phyloP scores from a whole-genome alignment of 257 asterid species.

The Knoxia roxburghii region DNA sequence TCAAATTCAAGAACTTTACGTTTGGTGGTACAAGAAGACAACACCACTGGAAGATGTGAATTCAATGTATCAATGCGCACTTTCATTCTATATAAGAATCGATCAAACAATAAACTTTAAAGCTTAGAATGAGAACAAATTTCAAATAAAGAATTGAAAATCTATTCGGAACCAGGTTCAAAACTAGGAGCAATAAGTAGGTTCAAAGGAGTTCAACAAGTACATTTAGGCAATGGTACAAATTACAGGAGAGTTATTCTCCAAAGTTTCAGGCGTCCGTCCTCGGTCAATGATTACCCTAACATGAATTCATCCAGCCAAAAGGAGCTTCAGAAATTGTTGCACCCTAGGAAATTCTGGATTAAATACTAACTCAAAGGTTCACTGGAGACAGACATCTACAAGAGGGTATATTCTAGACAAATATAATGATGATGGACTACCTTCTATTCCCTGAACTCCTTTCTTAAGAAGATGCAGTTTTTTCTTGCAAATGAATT shows the following conservation, averaged over 20 bases:
- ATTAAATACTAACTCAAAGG: not conserved
- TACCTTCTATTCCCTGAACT: not conserved
- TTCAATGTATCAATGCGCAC: too few relatives aligned
- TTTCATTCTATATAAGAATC: not conserved
- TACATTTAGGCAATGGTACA: not conserved
- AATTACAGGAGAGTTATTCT: not conserved
- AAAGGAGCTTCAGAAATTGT: not conserved
- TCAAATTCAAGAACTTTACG: not conserved
- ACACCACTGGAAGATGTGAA: not conserved
- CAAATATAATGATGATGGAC: not conserved
- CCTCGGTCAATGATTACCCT: not conserved
- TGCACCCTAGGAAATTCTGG: not conserved
- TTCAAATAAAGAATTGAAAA: not conserved
- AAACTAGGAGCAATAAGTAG: not conserved
- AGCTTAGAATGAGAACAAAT: not conserved
- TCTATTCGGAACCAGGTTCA: not conserved
- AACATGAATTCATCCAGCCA: not conserved
- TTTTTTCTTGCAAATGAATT: not conserved
- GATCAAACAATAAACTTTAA: too few relatives aligned
- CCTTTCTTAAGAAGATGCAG: not conserved
- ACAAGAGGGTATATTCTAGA: not conserved
- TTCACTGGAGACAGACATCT: not conserved
- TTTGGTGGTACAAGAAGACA: not conserved
- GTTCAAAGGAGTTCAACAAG: not conserved
- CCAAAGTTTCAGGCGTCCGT: constrained; percentile 3